These are phyloP conservation scores for Sarocladium strictum DNA, from an alignment of 2,329 filamentous ascomycete genomes.

Conservation along the genomic window DNA sequence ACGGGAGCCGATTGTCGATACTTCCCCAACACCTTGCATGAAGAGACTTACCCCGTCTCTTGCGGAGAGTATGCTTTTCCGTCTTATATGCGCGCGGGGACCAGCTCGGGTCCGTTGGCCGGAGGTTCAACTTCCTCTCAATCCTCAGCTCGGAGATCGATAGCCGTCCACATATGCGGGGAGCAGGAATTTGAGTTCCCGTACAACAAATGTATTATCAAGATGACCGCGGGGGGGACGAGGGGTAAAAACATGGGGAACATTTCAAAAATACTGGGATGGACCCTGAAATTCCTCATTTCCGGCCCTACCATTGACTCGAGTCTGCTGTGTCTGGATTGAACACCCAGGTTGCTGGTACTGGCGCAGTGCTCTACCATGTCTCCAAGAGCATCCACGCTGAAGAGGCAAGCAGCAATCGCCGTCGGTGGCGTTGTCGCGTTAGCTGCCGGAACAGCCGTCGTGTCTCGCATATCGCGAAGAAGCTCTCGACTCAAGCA, in stretches of 20 bases:
- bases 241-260: not conserved
- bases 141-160: conserved; percentile 1
- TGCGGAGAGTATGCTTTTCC: no score
- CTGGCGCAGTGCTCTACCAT: not conserved
- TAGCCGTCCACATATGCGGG: not conserved
- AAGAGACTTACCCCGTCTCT: no score
- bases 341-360: no score
- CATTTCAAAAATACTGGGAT: no score
- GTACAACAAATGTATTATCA: not conserved
- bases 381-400: not conserved
- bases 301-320: no score
- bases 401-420: not conserved
- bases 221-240: not conserved
- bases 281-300: not conserved
- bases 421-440: not conserved
- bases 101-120: no score
- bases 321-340: no score
- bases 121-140: not conserved
- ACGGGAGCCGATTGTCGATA: no score
- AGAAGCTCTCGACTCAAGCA: not conserved
- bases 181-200: conserved; percentile 1
- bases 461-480: not conserved
- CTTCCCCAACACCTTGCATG: no score
- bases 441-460: not conserved
- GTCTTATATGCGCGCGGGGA: no score